Conservation (phyloP, 768 basidiomycete species). For the Agrocybe pediades region DNA sequence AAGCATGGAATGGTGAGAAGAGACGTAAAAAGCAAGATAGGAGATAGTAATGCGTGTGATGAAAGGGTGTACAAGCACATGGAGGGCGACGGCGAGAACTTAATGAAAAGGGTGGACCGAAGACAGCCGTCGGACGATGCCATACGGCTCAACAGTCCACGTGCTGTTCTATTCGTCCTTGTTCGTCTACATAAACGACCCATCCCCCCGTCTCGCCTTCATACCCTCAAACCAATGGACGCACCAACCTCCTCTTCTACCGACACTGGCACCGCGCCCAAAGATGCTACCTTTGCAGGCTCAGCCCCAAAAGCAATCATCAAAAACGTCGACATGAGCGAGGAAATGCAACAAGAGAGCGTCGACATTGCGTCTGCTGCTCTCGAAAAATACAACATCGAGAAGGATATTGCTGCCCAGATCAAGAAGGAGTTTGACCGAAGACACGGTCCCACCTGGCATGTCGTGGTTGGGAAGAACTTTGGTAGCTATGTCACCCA, state of each 20-base stretch:
- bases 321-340: constrained; percentile 95
- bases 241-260: constrained; percentile 59
- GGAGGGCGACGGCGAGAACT: constrained; percentile 13
- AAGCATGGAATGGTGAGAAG: not conserved
- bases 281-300: constrained; percentile 36
- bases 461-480: constrained; percentile 98
- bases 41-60: constrained; percentile 10
- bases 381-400: constrained; percentile 89
- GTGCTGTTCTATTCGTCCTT: constrained; percentile 18
- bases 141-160: constrained; percentile 23
- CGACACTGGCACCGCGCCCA: constrained; percentile 47
- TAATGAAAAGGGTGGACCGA: constrained; percentile 20
- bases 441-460: constrained; percentile 93
- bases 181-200: constrained; percentile 18
- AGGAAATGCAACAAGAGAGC: constrained; percentile 94
- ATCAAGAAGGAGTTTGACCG: constrained; percentile 99
- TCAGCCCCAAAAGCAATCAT: constrained; percentile 81
- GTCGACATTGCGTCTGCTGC: constrained; percentile 87
- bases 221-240: constrained; percentile 44
- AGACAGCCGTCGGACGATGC: constrained; percentile 24
- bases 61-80: constrained; percentile 16
- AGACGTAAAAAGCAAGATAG: not conserved
- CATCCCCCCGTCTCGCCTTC: constrained; percentile 8
- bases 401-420: constrained; percentile 97
- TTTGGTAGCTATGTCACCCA: constrained; percentile 99